Evolutionary conservation across 768 basidiomycete species (phyloP), one percentile per base, ranked within the genome.

Genomic region (Russula olivacea): DNA sequence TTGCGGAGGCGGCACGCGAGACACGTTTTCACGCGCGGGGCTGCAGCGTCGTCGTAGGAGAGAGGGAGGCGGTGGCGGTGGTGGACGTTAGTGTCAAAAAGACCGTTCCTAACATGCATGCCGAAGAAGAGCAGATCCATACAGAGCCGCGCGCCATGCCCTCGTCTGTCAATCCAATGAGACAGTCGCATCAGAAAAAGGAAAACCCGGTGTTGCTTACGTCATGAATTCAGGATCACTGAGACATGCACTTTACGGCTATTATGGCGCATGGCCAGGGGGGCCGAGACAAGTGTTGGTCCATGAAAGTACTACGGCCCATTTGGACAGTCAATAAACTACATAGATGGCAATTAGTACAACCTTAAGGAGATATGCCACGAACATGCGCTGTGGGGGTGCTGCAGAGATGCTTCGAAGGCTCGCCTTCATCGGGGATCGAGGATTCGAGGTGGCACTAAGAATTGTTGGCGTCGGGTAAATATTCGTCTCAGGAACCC

Each of bases 101-200:
- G 43, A 10, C n/a, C 45, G 45, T 21, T n/a, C 45, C 21, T 11
- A 51, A 30, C 40, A 32, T 30, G 19, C 52, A 47, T 47, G 45
- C 36, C 11, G 36, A 36, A 36, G 36, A 36, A 36, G 36, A 36
- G 3, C 11, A 36, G 12, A 12, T 36, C 36, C 36, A 12, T 36
- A 12, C 38, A 40, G 38, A 40, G 15, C 38, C 9, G 51, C 45
- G 0, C 41, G 36, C 62, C 45, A 21, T 21, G 4, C 21, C 21
- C 45, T 47, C 45, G 45, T 47, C 19, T 17, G 38, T 40, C 19
- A n/a, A 4, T 2, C 48, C 41, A 45, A 43, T 23, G 50, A 38
- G 41, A 58, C 63, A 36, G 45, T 40, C 63, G 38, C n/a, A 55
- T 64, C 63, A 59, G 19, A 55, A 63, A 64, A 60, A 59, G 59